These are phyloP conservation scores for Zygoascus sp. DNA, from an alignment of 1,139 yeast species.

Conservation along the genomic window DNA sequence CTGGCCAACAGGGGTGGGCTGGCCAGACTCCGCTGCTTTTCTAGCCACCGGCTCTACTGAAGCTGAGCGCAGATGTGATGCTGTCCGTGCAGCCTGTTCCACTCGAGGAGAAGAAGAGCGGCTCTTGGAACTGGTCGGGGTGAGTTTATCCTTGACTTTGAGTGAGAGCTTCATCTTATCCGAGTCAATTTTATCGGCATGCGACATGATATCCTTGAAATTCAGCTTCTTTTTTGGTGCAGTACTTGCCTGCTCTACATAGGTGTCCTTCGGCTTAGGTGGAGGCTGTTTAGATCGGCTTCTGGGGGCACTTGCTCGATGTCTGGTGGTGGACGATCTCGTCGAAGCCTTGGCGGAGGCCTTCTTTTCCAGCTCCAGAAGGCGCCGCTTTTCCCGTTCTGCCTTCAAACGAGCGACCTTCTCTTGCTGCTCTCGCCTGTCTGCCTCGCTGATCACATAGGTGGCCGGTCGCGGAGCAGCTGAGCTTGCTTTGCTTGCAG, in stretches of 20 bases:
- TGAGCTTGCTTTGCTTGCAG: neutral
- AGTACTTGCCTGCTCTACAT: neutral
- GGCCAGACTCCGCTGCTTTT: neutral
- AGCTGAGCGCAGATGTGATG: neutral
- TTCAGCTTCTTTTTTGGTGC: conserved; percentile 27
- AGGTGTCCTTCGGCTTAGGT: neutral
- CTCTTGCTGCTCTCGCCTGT: conserved; percentile 26
- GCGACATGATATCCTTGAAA: conserved; percentile 38
- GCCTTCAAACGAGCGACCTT: conserved; percentile 32
- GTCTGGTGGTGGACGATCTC: conserved; percentile 14
- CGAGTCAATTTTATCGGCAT: conserved; percentile 35
- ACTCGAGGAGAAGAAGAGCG: neutral
- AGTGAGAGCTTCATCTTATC: conserved; percentile 36
- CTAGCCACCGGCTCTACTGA: neutral
- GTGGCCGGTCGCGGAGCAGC: neutral
- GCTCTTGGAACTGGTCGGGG: neutral
- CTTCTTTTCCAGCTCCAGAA: conserved; percentile 19
- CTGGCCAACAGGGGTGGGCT: conserved; percentile 15
- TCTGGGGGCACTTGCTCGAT: conserved; percentile 6
- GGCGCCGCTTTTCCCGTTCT: conserved; percentile 19
- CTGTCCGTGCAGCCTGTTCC: neutral
- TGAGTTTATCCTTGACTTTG: conserved; percentile 25
- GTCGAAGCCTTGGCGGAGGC: conserved; percentile 14
- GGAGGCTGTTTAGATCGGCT: conserved; percentile 1
- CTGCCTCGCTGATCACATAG: conserved; percentile 18